Percentiles rank a stretch among this genome's conserved stretches.
Evolutionary conservation across 2,329 filamentous ascomycete species (phyloP).

Genomic region (Trichophyton benhamiae): DNA sequence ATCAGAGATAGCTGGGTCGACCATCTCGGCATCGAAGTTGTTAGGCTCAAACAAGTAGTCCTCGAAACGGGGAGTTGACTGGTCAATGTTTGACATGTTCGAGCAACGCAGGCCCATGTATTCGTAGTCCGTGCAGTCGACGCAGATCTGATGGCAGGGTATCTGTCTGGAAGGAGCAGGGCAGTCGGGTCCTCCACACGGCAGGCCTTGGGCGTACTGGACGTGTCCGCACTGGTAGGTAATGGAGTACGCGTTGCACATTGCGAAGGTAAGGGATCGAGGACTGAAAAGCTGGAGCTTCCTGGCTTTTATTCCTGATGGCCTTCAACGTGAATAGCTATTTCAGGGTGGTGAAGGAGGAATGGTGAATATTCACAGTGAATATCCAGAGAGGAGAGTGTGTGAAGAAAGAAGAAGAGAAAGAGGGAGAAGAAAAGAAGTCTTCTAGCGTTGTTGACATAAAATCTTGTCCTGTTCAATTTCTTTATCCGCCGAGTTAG

Average conservation of each 20-base stretch:
- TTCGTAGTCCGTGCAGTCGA: not conserved
- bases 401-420: not conserved
- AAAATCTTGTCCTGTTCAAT: not conserved
- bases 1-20: not conserved
- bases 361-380: not conserved
- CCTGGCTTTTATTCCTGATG: not conserved
- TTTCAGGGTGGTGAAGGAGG: not conserved
- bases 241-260: not conserved
- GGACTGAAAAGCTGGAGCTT: not conserved
- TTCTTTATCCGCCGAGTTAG: not conserved
- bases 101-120: not conserved
- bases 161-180: not conserved
- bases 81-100: not conserved
- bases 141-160: not conserved
- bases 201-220: not conserved
- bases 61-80: not conserved
- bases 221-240: not conserved
- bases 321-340: not conserved
- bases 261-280: not conserved
- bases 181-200: not conserved
- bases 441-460: not conserved
- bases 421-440: not conserved
- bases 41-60: not conserved
- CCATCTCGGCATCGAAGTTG: not conserved
- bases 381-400: not conserved